Evolutionary conservation across 345 rosid genomes (phyloP), one percentile per base, ranked within the genome.

Genomic region (Cochlearia excelsa): DNA sequence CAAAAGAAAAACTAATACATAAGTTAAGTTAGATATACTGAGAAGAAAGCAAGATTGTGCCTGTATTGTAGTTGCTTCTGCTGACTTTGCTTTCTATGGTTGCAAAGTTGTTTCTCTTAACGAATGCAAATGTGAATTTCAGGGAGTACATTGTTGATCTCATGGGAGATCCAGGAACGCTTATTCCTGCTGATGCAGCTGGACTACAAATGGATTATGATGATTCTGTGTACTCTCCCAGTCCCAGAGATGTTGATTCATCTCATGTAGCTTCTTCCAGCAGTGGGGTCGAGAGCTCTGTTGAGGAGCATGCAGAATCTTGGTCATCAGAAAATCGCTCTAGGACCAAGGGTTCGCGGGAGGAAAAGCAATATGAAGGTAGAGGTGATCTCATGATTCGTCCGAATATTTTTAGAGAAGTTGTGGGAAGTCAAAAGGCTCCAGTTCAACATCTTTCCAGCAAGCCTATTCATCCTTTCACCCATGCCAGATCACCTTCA

Each of bases 81-180:
- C 35, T 16, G 23, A 16, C 23, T 16, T 16, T 16, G 23, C 23
- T 16, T 16, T 16, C 23, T 16, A 16, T 16, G 23, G 23, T 16
- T 16, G 23, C 23, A 16, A 16, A 16, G 23, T 16, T 16, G 23
- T 16, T 16, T 16, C 23, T 16, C 23, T 16, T 16, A 16, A 16
- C 23, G 23, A 11, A 41, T 61, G 11, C 57, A 27, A 11, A 4
- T 48, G 9, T 56, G 39, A 55, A 16, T 63, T 70, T 56, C 74
- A 91, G 98, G 95, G 98, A 91, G 82, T 86, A 86, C 79, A 91
- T 91, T 48, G 87, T 91, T 67, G 98, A 91, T 67, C 85, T 91
- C 51, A 91, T 84, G 92, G 96, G 96, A 66, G 98, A 81, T 78
- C 98, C 96, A 1, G 98, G 96, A 31, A 81, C 95, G 50, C 90